Conservation (phyloP, 164 flowering plant genomes). For the Euptelea pleiosperma region DNA sequence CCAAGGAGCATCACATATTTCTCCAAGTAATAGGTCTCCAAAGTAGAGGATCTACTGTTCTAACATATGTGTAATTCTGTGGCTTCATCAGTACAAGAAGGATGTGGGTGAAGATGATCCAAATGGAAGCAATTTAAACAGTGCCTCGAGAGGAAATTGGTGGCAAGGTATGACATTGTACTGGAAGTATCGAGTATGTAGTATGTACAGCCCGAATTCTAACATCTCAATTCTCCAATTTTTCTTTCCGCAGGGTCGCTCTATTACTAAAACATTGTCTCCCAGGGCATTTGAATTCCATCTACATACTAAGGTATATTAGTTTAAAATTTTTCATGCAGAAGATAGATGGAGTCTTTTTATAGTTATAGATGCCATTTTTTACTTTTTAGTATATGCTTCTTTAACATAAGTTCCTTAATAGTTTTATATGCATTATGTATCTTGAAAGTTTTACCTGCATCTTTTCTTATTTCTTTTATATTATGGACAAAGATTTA, state of each 20-base stretch:
- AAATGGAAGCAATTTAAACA: slow-evolving; percentile 35
- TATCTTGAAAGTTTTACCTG: too few relatives aligned
- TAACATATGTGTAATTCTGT: slow-evolving; percentile 5
- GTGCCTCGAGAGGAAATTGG: slow-evolving; percentile 89
- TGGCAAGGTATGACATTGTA: slow-evolving; percentile 64
- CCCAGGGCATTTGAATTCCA: slow-evolving; percentile 23
- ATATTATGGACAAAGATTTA: too few relatives aligned
- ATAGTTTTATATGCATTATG: too few relatives aligned
- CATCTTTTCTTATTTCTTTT: too few relatives aligned
- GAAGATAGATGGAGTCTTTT: too few relatives aligned
- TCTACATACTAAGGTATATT: slow-evolving; percentile 13
- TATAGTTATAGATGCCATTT: too few relatives aligned
- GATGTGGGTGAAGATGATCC: slow-evolving; percentile 53
- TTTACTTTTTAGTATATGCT: too few relatives aligned
- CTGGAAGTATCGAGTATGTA: neutral
- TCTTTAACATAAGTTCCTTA: too few relatives aligned
- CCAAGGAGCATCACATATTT: neutral
- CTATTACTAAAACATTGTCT: slow-evolving; percentile 45
- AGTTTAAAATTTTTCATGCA: neutral
- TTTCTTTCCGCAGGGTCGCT: slow-evolving; percentile 54
- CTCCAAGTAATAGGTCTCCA: too few relatives aligned
- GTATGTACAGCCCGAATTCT: neutral
- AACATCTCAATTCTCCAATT: neutral
- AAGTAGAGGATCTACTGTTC: slow-evolving; percentile 1
- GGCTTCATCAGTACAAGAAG: slow-evolving; percentile 49